Evolutionary conservation across 106 monocot genomes (phyloP).

Genomic region (Alisma plantagoaquatica): DNA sequence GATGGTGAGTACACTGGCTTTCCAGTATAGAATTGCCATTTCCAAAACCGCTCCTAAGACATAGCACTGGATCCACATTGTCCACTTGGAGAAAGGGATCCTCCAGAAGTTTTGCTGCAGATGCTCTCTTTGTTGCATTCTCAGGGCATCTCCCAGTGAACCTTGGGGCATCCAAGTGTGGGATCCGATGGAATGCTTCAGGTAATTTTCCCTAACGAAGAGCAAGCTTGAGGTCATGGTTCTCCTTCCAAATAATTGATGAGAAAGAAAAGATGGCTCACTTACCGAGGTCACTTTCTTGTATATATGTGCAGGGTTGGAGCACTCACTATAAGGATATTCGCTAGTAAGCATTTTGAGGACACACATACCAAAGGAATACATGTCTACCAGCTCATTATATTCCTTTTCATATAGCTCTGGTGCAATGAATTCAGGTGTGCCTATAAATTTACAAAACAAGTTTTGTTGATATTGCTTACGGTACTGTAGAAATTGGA

Average conservation of each 20-base stretch:
- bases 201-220: slow-evolving; percentile 71
- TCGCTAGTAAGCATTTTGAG: slow-evolving; percentile 90
- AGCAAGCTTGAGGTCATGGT: no score
- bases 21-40: background rate
- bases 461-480: no score
- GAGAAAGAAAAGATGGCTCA: background rate
- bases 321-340: slow-evolving; percentile 94
- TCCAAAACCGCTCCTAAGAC: background rate
- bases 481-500: background rate
- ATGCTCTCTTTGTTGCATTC: slow-evolving; percentile 39
- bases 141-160: slow-evolving; percentile 72
- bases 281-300: slow-evolving; percentile 85
- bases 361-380: slow-evolving; percentile 97
- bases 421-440: slow-evolving; percentile 99
- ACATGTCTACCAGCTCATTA: slow-evolving; percentile 83
- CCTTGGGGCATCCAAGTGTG: slow-evolving; percentile 46
- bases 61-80: background rate
- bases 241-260: no score
- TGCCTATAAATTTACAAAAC: slow-evolving; percentile 48
- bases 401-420: slow-evolving; percentile 99
- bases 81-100: slow-evolving; percentile 60
- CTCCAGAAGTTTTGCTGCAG: slow-evolving; percentile 58
- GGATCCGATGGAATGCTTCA: slow-evolving; percentile 51
- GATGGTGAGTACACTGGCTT: background rate
- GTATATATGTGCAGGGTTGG: slow-evolving; percentile 96